phyloP scores from a whole-genome alignment of 495 filamentous ascomycete species.

The Neurospora terricola region DNA sequence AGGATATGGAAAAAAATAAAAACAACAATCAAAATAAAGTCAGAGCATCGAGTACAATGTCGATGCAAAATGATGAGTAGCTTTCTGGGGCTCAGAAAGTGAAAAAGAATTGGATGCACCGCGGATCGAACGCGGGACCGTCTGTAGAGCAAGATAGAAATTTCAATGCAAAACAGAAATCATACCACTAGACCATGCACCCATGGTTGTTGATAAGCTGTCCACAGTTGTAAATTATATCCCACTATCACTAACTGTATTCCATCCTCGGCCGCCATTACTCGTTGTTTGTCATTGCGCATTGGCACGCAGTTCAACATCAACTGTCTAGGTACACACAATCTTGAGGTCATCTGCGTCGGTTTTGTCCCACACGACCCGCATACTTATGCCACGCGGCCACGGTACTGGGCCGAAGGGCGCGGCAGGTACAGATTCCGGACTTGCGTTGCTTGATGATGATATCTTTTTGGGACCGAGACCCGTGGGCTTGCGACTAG shows the following conservation, averaged over 20 bases:
- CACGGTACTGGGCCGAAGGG: background rate
- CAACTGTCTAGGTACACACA: background rate
- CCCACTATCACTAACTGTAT: background rate
- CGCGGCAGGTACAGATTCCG: background rate
- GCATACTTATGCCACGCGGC: background rate
- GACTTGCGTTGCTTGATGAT: background rate
- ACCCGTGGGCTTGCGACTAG: background rate
- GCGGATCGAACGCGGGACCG: constrained; percentile 10
- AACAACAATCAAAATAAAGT: background rate
- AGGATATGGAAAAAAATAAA: background rate
- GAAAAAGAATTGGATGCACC: constrained; percentile 2
- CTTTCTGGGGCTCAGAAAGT: background rate
- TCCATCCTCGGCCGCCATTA: background rate
- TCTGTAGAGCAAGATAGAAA: constrained; percentile 4
- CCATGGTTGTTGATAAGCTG: background rate
- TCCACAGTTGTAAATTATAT: background rate
- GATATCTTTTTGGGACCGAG: background rate
- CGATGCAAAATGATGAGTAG: background rate
- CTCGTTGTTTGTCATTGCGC: background rate
- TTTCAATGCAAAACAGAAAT: constrained; percentile 9
- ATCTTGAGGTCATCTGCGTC: background rate
- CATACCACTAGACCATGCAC: constrained; percentile 7
- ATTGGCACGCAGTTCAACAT: background rate
- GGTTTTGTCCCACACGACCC: background rate
- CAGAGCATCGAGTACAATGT: background rate